Evolutionary conservation across 2,329 filamentous ascomycete genomes (phyloP).

Genomic region (Ophiobolus disseminans): DNA sequence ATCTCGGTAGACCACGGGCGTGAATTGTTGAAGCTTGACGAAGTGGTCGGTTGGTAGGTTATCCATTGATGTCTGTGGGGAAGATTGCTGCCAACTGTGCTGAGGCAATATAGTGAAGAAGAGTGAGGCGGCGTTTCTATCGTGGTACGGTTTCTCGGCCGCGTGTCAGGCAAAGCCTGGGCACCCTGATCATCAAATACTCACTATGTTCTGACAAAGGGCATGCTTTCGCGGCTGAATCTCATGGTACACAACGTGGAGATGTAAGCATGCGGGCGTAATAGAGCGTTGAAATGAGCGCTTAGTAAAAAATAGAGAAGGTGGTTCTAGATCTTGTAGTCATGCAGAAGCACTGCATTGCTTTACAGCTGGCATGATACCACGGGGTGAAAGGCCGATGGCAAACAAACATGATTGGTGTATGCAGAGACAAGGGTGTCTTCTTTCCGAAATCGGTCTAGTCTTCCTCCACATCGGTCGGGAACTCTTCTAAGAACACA

Average conservation of each 20-base stretch:
- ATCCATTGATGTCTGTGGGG: slow-evolving; percentile 9
- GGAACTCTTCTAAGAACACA: slow-evolving; percentile 7
- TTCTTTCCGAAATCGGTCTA: slow-evolving; percentile 18
- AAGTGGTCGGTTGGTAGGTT: slow-evolving; percentile 25
- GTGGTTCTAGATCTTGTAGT: no score
- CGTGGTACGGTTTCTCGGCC: no score
- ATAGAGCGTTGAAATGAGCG: no score
- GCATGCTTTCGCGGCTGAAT: no score
- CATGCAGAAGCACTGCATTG: background rate
- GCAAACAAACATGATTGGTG: background rate
- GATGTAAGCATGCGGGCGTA: no score
- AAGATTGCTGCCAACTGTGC: no score
- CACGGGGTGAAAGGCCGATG: background rate
- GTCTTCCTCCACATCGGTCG: slow-evolving; percentile 12
- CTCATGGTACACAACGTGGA: no score
- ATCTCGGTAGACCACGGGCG: slow-evolving; percentile 38
- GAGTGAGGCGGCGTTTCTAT: background rate
- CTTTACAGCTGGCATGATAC: background rate
- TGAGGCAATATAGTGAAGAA: background rate
- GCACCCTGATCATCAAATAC: no score
- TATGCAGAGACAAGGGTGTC: slow-evolving; percentile 21
- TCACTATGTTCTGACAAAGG: no score
- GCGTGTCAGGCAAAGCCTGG: no score
- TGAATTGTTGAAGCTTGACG: slow-evolving; percentile 22
- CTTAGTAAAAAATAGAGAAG: no score